These are phyloP conservation scores for Saccharomyces paradoxus DNA, from an alignment of 805 yeast genomes.

Conservation along the genomic window DNA sequence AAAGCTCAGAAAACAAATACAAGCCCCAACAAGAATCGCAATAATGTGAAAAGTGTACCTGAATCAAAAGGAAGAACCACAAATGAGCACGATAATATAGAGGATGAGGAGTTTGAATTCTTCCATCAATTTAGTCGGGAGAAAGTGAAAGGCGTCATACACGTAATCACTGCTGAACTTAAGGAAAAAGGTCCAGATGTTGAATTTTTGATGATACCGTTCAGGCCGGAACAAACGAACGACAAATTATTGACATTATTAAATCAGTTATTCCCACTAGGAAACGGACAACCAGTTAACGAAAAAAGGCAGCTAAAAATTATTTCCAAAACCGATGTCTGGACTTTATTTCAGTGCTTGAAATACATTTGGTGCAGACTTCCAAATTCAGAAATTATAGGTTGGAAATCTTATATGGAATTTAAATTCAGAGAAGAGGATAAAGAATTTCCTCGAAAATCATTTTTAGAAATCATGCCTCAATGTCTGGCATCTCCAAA, in stretches of 20 bases:
- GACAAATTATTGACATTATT: conserved; percentile 50
- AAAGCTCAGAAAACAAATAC: neutral
- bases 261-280: conserved; percentile 50
- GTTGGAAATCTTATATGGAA: conserved; percentile 75
- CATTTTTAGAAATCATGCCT: conserved; percentile 79
- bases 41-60: neutral
- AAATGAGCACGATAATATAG: conserved; percentile 8
- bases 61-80: neutral
- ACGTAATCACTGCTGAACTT: conserved; percentile 61
- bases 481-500: conserved; percentile 73
- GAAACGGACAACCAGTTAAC: conserved; percentile 39
- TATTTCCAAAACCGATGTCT: conserved; percentile 51
- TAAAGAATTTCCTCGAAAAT: conserved; percentile 57
- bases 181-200: conserved; percentile 63
- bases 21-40: neutral
- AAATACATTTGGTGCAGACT: conserved; percentile 84
- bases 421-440: conserved; percentile 59
- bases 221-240: conserved; percentile 62
- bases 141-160: conserved; percentile 59
- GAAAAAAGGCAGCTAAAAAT: conserved; percentile 35
- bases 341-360: conserved; percentile 61
- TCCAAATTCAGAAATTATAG: conserved; percentile 70
- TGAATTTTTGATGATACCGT: conserved; percentile 70
- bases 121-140: conserved; percentile 50
- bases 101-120: conserved; percentile 29